Conservation (phyloP, 768 basidiomycete species). For the Trichaptum fuscoviolaceum region DNA sequence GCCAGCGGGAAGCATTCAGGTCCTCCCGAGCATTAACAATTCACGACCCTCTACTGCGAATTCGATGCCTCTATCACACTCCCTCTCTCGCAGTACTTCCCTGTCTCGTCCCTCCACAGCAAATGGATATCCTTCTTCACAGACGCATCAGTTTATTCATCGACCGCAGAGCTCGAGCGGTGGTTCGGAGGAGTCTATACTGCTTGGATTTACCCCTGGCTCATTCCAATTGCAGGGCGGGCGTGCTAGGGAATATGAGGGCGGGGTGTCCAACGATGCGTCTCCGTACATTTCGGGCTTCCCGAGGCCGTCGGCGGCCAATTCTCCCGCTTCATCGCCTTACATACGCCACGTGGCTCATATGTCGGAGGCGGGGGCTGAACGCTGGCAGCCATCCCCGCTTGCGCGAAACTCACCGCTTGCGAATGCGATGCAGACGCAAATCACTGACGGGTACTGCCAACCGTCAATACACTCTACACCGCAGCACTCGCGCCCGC, state of each 20-base stretch:
- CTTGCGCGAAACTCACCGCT: background rate
- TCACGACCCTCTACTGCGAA: conserved; percentile 15
- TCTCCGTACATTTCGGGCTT: background rate
- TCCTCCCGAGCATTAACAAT: conserved; percentile 1
- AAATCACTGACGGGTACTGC: background rate
- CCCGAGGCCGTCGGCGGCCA: background rate
- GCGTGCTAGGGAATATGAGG: background rate
- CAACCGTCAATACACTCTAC: background rate
- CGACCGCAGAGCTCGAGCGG: background rate
- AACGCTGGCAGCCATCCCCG: background rate
- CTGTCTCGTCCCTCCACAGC: background rate
- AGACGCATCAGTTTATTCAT: background rate
- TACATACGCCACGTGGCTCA: background rate
- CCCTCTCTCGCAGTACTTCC: background rate
- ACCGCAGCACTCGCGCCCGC: background rate
- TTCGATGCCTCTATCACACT: conserved; percentile 12
- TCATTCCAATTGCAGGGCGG: background rate
- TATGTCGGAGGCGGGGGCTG: background rate
- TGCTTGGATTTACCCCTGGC: background rate
- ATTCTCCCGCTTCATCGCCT: background rate
- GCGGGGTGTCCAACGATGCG: background rate
- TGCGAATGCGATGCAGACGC: background rate
- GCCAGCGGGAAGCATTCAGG: background rate
- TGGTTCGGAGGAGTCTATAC: background rate
- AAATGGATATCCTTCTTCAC: background rate